A percentile compares a stretch with the other conserved stretches of the same genome.
Conservation (phyloP, 1,139 yeast species). For the Hyphopichia khmerensis region DNA sequence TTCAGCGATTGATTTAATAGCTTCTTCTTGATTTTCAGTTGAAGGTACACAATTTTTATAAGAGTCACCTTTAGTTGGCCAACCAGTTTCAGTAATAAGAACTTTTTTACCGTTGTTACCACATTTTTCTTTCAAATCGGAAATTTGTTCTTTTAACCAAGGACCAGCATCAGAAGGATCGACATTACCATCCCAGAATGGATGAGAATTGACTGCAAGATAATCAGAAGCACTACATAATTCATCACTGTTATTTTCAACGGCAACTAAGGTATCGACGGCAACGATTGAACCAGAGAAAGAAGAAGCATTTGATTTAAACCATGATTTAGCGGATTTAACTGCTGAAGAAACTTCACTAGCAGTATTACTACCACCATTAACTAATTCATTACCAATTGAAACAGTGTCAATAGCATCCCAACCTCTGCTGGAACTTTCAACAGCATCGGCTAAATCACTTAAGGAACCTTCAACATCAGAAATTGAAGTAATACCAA, state of each 20-base stretch:
- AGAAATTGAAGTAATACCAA: slow-evolving; percentile 66
- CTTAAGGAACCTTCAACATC: slow-evolving; percentile 50
- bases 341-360: slow-evolving; percentile 57
- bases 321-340: slow-evolving; percentile 56
- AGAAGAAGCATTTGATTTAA: slow-evolving; percentile 50
- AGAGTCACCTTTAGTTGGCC: slow-evolving; percentile 73
- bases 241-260: slow-evolving; percentile 59
- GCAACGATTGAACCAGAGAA: slow-evolving; percentile 73
- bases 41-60: slow-evolving; percentile 73
- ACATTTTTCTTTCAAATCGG: slow-evolving; percentile 66
- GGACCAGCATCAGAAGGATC: slow-evolving; percentile 66
- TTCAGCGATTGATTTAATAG: slow-evolving; percentile 55
- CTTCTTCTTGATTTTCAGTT: slow-evolving; percentile 57
- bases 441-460: slow-evolving; percentile 55
- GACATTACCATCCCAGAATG: slow-evolving; percentile 74
- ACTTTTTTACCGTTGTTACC: slow-evolving; percentile 52
- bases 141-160: slow-evolving; percentile 67
- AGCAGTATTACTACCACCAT: slow-evolving; percentile 62
- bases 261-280: slow-evolving; percentile 79
- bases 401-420: slow-evolving; percentile 69
- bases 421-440: slow-evolving; percentile 62
- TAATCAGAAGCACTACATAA: slow-evolving; percentile 73
- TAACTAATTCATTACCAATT: slow-evolving; percentile 80
- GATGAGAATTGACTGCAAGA: slow-evolving; percentile 80
- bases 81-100: slow-evolving; percentile 73